Evolutionary conservation across 1,284 basidiomycete genomes (phyloP), one percentile per base, ranked within the genome.

Genomic region (Cerioporus squamosus): DNA sequence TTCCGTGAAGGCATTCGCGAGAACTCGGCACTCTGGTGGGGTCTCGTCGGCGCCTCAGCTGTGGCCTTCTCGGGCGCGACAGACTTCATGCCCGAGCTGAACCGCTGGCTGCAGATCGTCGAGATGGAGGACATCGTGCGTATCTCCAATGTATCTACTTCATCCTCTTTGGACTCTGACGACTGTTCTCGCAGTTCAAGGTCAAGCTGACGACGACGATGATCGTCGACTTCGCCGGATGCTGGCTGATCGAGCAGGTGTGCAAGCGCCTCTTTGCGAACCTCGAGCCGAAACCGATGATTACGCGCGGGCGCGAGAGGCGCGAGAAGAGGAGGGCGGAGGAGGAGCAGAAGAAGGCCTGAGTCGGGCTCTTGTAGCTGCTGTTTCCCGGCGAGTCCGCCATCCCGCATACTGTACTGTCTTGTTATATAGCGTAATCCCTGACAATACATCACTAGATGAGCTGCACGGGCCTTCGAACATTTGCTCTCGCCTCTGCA

Each of bases 1-100:
- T 98, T 97, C 89, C 88, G 95, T 44, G 95, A 98, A 75, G 94
- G 94, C 44, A 97, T 98, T 70, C 83, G 92, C 3, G 95, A 98
- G 76, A 98, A 98, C 74, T 79, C 89, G 14, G 91, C 94, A 3
- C 74, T 98, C n/a, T 97, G 87, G 74, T 97, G 88, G 78, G 95
- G 95, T 42, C 85, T 98, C 12, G 79, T 97, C 44, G 92, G 90
- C 20, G 95, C 93, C 22, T 87, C 87, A 57, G 83, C 86, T 3
- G 95, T 98, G 12, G 96, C 96, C 8, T 93, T 97, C 77, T 91
- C 85, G n/a, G 95, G 95, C 33, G 86, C 95, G 7, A 94, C 91
- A 1, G 95, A 99, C 73, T 90, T 98, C 66, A 79, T 98, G 70
- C 97, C 97, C 1, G 97, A 99, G 75, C 73, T 98, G 63, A 99